Base-by-base conservation (phyloP, 1,284 basidiomycete species). In the Ganoderma sinense region DNA sequence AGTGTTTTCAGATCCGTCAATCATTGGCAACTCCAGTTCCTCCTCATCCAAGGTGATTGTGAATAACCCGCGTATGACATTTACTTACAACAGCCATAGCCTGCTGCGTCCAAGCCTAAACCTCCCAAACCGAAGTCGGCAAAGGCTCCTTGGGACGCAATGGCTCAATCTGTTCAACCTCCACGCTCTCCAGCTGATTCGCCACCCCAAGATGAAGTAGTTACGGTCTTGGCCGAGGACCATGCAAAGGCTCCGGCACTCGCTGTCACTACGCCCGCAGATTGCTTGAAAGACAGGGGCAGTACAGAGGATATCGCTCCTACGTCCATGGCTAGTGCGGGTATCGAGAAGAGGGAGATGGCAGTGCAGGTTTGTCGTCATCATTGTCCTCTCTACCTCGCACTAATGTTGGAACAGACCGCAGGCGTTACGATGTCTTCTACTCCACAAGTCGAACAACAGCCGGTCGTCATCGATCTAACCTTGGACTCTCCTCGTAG, bases 401-500 rank as follows among this genome's bases (percentile, higher is more conserved):
- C 31, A 16, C 23, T 65, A 4, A 6, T 18, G 1, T 13, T 36
- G n/a, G 20, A 23, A 20, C 10, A 33, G 33, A 40, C 62, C 31
- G 23, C 48, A 26, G 14, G 29, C 43, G 18, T 4, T 20, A 41
- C 62, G 7, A 13, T 14, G 20, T 33, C 62, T 6, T 29, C 62
- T 0, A 51, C 58, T 2, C 7, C 58, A 16, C 31, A 26, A 10
- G 31, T 64, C 40, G 68, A 68, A 41, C 23, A 36, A n/a, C 63
- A 66, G 45, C 43, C 29, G 8, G 71, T 69, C 60, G 72, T 69
- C 2, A 75, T 76, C 11, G 75, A 76, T 33, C 48, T 76, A 4
- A 76, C 75, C 3, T 13, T 67, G 4, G 75, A 76, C 53, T 69
- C 73, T n/a, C 72, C 74, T 64, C 64, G 64, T 1, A 67, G 36